Conservation (phyloP, 2,329 filamentous ascomycete species). For the Diaporthe humulicola region DNA sequence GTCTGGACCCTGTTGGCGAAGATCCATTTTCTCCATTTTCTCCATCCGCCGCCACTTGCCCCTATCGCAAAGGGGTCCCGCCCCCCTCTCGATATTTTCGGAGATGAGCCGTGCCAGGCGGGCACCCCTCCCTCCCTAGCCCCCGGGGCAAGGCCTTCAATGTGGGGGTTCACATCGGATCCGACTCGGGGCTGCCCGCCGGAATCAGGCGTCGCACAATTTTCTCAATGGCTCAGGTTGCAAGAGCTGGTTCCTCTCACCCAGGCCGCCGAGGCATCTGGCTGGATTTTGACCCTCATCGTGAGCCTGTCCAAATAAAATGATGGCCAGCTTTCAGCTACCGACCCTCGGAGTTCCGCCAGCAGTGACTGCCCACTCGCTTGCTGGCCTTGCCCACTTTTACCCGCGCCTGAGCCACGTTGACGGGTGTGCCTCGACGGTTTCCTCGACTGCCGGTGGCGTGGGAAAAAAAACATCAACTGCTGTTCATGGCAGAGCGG, state of each 20-base stretch:
- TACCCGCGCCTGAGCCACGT: neutral
- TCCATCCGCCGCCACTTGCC: slow-evolving; percentile 8
- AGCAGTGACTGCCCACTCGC: neutral
- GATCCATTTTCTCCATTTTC: neutral
- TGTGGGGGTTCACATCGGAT: slow-evolving; percentile 13
- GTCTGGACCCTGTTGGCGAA: slow-evolving; percentile 3
- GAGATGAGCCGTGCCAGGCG: slow-evolving; percentile 30
- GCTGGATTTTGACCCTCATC: neutral
- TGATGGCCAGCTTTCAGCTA: neutral
- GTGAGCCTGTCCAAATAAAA: neutral
- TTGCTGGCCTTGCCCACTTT: slow-evolving; percentile 13
- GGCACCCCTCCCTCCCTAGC: neutral
- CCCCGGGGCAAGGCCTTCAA: neutral
- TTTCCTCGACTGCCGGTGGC: neutral
- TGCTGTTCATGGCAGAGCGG: neutral
- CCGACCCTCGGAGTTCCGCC: neutral
- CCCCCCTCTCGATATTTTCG: slow-evolving; percentile 8
- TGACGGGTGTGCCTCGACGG: neutral
- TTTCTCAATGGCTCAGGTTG: neutral
- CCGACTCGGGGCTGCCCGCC: slow-evolving; percentile 8
- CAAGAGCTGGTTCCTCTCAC: neutral
- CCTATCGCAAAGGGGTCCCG: slow-evolving; percentile 1
- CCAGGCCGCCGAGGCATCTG: neutral
- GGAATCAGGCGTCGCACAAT: neutral
- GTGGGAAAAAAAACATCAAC: neutral